These are phyloP conservation scores for Podila clonocystis DNA, from an alignment of 192 early-diverging fungal genomes.

Conservation along the genomic window DNA sequence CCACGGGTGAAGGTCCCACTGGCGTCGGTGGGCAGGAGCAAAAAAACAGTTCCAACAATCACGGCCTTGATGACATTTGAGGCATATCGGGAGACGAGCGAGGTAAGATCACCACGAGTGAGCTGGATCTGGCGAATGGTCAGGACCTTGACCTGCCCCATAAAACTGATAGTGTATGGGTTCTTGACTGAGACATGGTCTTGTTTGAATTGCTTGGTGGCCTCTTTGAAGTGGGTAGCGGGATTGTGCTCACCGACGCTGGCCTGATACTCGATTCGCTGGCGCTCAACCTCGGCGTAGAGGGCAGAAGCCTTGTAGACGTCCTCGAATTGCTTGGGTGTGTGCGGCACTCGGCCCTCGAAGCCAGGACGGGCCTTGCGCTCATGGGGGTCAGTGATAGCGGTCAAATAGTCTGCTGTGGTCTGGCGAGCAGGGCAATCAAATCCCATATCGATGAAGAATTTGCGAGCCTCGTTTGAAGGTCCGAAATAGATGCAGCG, in stretches of 20 bases:
- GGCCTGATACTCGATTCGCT: constrained; percentile 56
- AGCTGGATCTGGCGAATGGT: constrained; percentile 74
- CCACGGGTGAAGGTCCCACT: constrained; percentile 84
- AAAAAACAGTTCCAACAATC: constrained; percentile 79
- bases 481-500: constrained; percentile 78
- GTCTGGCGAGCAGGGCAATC: constrained; percentile 72
- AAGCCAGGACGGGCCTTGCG: constrained; percentile 64
- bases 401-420: constrained; percentile 79
- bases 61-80: constrained; percentile 69
- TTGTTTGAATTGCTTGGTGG: constrained; percentile 67
- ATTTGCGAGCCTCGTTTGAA: constrained; percentile 61
- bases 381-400: constrained; percentile 70
- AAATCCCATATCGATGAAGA: constrained; percentile 72
- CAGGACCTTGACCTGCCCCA: constrained; percentile 67
- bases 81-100: constrained; percentile 62
- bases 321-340: constrained; percentile 71
- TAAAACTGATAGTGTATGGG: constrained; percentile 73
- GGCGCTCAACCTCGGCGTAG: constrained; percentile 42
- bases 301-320: constrained; percentile 59
- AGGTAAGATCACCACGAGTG: constrained; percentile 61
- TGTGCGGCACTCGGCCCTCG: constrained; percentile 65
- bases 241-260: constrained; percentile 48
- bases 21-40: constrained; percentile 61
- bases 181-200: constrained; percentile 59
- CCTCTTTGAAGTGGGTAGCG: constrained; percentile 52